Evolutionary conservation across 768 basidiomycete species (phyloP), one percentile per base, ranked within the genome.

Genomic region (Mrakia frigida): DNA sequence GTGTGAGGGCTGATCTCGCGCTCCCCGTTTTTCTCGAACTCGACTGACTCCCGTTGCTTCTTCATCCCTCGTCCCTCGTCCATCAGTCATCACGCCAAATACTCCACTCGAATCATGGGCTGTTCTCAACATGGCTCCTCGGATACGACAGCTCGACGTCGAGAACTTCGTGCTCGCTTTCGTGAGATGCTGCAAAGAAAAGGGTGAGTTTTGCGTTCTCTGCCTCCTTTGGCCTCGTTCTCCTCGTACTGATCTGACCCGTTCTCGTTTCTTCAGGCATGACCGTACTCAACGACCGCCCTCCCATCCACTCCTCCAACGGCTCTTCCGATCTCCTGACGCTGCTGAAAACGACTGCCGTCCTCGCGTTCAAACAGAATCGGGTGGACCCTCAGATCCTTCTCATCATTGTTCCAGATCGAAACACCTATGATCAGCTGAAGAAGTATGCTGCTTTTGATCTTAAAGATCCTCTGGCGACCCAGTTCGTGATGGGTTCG

Each of bases 401-500:
- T 10, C 52, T 72, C 35, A 13, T 72, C 56, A 59, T 72, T 37
- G 71, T 72, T 11, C 71, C 71, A 6, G 71, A 72, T 37, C 71
- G 71, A 6, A 59, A 37, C 31, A 37, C 53, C 52, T 72, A 72
- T 35, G 71, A 72, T 33, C 18, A 50, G 16, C 56, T 72, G 37
- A 72, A 72, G 71, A 53, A 37, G 13, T 53, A 72, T 35, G 25
- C 28, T 31, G 52, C 33, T 1, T 59, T 53, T 16, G 33, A 50
- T 52, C 52, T 56, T 3, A 35, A 23, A 16, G 6, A 16, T 31
- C 31, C 53, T 14, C 23, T 72, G 21, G 50, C 56, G 0, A 56
- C 71, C 14, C 71, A 72, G 37, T 39, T 37, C 25, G 56, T 72
- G 33, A 72, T 72, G 71, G n/a, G n/a, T n/a, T n/a, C n/a, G n/a